These are phyloP conservation scores for Phycomyces blakesleeanus DNA, from an alignment of 192 early-diverging fungal species.

Conservation along the genomic window DNA sequence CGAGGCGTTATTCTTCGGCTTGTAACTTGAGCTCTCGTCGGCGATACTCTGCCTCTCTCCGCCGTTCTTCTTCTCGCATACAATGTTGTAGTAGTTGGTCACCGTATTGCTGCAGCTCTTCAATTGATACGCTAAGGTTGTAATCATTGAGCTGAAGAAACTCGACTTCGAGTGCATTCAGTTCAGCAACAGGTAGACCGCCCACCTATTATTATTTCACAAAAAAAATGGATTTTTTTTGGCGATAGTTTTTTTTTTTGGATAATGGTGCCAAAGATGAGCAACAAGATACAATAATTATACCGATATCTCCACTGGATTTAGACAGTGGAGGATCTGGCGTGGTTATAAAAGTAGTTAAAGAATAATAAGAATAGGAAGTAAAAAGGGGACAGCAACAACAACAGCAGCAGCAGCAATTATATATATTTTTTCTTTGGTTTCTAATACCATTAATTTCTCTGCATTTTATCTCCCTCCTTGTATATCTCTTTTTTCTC, in stretches of 20 bases:
- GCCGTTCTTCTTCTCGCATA: constrained; percentile 39
- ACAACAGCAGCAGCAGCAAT: not conserved
- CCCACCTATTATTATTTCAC: constrained; percentile 54
- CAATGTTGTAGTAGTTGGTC: constrained; percentile 64
- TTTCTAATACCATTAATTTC: not conserved
- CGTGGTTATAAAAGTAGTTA: too few relatives aligned
- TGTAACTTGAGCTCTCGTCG: constrained; percentile 3
- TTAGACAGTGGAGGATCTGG: too few relatives aligned
- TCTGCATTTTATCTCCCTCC: too few relatives aligned
- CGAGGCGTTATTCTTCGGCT: not conserved
- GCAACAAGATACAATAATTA: too few relatives aligned
- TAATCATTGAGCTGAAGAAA: constrained; percentile 81
- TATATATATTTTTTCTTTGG: not conserved
- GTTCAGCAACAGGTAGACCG: constrained; percentile 79
- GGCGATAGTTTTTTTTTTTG: too few relatives aligned
- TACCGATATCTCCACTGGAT: too few relatives aligned
- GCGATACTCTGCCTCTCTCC: constrained; percentile 10
- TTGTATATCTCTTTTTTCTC: too few relatives aligned
- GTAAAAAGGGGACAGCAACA: too few relatives aligned
- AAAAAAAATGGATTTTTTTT: too few relatives aligned
- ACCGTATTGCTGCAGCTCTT: constrained; percentile 77
- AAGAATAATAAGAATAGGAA: too few relatives aligned
- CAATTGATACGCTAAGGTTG: constrained; percentile 68
- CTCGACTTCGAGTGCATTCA: constrained; percentile 87
- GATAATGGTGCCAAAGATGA: too few relatives aligned